phyloP scores from a whole-genome alignment of 2,329 filamentous ascomycete species.

The Exutisphaerella laricina region DNA sequence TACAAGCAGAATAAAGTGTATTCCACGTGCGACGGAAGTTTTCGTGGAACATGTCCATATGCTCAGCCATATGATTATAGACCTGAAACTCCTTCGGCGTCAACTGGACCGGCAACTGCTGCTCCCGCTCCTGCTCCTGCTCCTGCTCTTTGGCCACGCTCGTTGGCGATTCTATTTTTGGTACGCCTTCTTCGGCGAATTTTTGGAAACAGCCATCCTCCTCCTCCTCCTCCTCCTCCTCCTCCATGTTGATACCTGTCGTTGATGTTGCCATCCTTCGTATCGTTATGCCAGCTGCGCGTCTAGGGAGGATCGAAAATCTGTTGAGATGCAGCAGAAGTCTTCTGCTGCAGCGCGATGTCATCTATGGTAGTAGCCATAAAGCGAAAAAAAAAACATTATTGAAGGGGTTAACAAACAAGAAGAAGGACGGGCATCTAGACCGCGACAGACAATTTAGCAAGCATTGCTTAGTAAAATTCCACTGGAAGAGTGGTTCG shows the following conservation, averaged over 20 bases:
- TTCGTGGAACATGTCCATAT: slow-evolving; percentile 72
- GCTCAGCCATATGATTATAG: slow-evolving; percentile 68
- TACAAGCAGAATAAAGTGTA: slow-evolving; percentile 48
- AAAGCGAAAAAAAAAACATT: too few relatives aligned
- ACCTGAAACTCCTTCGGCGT: slow-evolving; percentile 59
- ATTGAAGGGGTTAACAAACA: too few relatives aligned
- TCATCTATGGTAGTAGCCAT: too few relatives aligned
- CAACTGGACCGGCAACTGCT: slow-evolving; percentile 60
- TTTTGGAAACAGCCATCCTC: too few relatives aligned
- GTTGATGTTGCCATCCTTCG: not conserved
- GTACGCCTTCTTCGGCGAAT: slow-evolving; percentile 24
- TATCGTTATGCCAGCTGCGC: not conserved
- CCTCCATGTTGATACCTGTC: slow-evolving; percentile 9
- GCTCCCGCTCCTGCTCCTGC: slow-evolving; percentile 33
- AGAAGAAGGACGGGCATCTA: too few relatives aligned
- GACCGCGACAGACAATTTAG: slow-evolving; percentile 7
- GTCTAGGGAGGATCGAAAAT: not conserved
- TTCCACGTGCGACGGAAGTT: slow-evolving; percentile 73
- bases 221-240: too few relatives aligned
- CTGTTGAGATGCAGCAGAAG: not conserved
- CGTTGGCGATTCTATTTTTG: slow-evolving; percentile 18
- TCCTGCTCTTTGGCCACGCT: slow-evolving; percentile 15
- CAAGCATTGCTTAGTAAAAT: slow-evolving; percentile 7
- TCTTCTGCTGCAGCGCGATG: slow-evolving; percentile 9
- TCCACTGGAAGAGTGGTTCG: too few relatives aligned